Conservation (phyloP, 345 rosid species). For the Conringia planisiliqua region DNA sequence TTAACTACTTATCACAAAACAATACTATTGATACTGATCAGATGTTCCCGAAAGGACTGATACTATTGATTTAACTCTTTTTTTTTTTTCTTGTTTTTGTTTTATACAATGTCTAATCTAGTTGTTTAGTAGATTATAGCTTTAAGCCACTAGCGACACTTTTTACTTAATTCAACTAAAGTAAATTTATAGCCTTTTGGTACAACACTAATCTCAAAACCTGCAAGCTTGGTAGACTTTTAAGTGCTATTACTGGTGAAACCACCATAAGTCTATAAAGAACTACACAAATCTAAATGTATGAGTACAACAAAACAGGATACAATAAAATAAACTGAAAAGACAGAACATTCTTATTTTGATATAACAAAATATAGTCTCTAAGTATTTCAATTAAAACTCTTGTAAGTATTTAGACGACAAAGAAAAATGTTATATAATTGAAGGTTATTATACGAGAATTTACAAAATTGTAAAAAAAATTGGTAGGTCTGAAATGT, state of each 20-base stretch:
- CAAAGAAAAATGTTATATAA: not conserved
- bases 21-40: not conserved
- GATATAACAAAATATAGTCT: not conserved
- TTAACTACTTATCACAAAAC: not conserved
- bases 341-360: not conserved
- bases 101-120: not conserved
- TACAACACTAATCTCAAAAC: slow-evolving; percentile 25
- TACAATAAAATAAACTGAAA: slow-evolving; percentile 4
- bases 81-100: not conserved
- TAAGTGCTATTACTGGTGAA: slow-evolving; percentile 2
- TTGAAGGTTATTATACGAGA: not conserved
- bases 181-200: not conserved
- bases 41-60: slow-evolving; percentile 11
- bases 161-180: not conserved
- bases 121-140: slow-evolving; percentile 1
- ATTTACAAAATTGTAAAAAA: slow-evolving; percentile 4
- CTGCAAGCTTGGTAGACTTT: slow-evolving; percentile 14
- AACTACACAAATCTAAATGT: slow-evolving; percentile 1
- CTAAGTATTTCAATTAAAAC: not conserved
- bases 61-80: slow-evolving; percentile 6
- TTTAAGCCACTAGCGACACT: not conserved
- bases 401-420: not conserved
- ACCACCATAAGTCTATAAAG: not conserved
- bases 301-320: not conserved
- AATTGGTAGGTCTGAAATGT: slow-evolving; percentile 28